Conservation (phyloP, 148 eudicot species). For the Arctostaphylos glauca region DNA sequence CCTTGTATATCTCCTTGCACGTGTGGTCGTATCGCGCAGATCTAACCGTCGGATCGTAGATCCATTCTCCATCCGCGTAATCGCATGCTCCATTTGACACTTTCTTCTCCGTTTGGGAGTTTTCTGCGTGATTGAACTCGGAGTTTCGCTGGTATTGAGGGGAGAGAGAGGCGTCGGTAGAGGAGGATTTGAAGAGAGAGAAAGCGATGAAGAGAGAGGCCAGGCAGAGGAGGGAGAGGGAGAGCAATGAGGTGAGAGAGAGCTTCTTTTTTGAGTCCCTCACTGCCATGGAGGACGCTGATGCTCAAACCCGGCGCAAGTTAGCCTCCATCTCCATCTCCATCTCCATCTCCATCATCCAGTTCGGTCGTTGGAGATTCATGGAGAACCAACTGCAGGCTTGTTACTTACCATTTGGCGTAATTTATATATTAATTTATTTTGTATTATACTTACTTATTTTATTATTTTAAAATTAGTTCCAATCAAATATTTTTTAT, state of each 20-base stretch:
- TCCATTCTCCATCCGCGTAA: constrained; percentile 68
- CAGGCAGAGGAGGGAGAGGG: constrained; percentile 47
- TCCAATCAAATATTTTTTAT: no score
- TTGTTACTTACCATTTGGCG: no score
- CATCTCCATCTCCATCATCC: no score
- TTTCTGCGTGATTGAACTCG: background rate
- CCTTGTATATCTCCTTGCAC: constrained; percentile 86
- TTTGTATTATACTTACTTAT: no score
- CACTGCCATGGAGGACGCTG: constrained; percentile 29
- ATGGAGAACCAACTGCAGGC: no score
- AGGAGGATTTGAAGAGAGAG: constrained; percentile 46
- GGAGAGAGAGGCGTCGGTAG: constrained; percentile 9
- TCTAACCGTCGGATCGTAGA: constrained; percentile 52
- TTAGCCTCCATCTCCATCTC: no score
- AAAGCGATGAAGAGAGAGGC: constrained; percentile 46
- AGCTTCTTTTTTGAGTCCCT: constrained; percentile 25
- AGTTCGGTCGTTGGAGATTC: no score
- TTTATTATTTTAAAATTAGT: no score
- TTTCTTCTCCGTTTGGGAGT: background rate
- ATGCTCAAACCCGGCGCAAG: background rate
- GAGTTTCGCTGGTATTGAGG: background rate
- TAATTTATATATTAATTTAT: no score
- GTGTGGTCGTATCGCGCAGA: constrained; percentile 55
- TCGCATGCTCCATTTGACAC: constrained; percentile 34
- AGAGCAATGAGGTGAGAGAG: constrained; percentile 17